A percentile compares a stretch with the other conserved stretches of the same genome.
phyloP scores from a whole-genome alignment of 1,284 basidiomycete species.

The Irpex lacteus region DNA sequence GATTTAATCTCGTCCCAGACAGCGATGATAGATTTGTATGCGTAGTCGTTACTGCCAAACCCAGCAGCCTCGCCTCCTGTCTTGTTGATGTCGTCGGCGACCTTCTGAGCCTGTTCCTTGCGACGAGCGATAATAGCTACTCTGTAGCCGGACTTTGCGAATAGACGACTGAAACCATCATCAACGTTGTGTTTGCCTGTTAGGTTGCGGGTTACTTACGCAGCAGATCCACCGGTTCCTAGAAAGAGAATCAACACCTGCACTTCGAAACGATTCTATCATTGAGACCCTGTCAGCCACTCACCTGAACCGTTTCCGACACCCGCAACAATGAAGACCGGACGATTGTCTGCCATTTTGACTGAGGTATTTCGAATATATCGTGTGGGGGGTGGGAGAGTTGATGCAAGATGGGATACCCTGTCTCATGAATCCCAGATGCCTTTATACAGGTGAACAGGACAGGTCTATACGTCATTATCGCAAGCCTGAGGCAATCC shows the following conservation, averaged over 20 bases:
- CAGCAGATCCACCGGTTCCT: background rate
- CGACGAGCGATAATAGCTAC: constrained; percentile 69
- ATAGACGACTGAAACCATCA: constrained; percentile 45
- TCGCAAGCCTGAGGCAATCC: background rate
- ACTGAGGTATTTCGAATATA: background rate
- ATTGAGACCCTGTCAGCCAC: background rate
- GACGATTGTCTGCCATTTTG: background rate
- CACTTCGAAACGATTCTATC: background rate
- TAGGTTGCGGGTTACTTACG: background rate
- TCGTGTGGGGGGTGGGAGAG: too few species aligned
- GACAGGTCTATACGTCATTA: background rate
- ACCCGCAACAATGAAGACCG: background rate
- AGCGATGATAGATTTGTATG: constrained; percentile 45
- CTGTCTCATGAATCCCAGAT: too few species aligned
- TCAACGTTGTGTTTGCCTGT: background rate
- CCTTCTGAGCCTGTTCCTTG: constrained; percentile 45
- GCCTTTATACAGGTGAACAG: background rate
- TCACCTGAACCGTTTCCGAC: background rate
- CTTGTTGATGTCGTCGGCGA: constrained; percentile 53
- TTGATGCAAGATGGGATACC: too few species aligned
- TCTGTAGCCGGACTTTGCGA: constrained; percentile 63
- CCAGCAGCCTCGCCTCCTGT: constrained; percentile 58
- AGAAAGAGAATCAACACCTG: background rate
- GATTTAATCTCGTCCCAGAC: constrained; percentile 54
- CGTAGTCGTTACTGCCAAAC: constrained; percentile 61